These are phyloP conservation scores for Arthrocladium fulminans DNA, from an alignment of 2,329 filamentous ascomycete genomes.

Conservation along the genomic window DNA sequence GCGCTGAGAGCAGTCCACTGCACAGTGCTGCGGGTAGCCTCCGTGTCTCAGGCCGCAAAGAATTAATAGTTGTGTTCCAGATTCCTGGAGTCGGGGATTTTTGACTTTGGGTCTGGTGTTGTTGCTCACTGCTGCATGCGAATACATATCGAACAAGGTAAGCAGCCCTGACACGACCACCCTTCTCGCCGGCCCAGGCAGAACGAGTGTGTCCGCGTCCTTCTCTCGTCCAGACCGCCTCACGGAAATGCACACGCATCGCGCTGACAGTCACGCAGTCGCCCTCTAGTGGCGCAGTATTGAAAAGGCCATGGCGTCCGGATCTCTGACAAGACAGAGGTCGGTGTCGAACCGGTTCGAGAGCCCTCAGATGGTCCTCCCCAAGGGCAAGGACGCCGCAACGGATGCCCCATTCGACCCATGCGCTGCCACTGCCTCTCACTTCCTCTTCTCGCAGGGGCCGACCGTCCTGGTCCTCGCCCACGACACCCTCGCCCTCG, in stretches of 20 bases:
- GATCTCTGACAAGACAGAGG: slow-evolving; percentile 16
- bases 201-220: not conserved
- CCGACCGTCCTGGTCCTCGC: slow-evolving; percentile 76
- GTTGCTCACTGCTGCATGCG: slow-evolving; percentile 1
- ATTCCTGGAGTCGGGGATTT: not conserved
- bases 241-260: not conserved
- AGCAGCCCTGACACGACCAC: not conserved
- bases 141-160: slow-evolving; percentile 3
- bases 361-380: slow-evolving; percentile 10
- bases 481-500: slow-evolving; percentile 84
- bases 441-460: slow-evolving; percentile 81
- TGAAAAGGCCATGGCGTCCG: slow-evolving; percentile 12
- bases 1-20: slow-evolving; percentile 4
- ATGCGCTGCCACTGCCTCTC: slow-evolving; percentile 80
- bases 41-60: not conserved
- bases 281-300: slow-evolving; percentile 8
- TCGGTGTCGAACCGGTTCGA: slow-evolving; percentile 17
- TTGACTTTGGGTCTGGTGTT: not conserved
- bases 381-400: slow-evolving; percentile 12
- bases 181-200: not conserved
- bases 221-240: not conserved
- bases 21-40: slow-evolving; percentile 1
- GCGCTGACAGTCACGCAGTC: slow-evolving; percentile 5
- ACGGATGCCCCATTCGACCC: slow-evolving; percentile 60
- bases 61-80: slow-evolving; percentile 1